Percentiles rank a stretch among this genome's conserved stretches.
These are phyloP conservation scores for Pythium scleroteichum DNA, from an alignment of 352 stramenopile species.

Conservation along the genomic window DNA sequence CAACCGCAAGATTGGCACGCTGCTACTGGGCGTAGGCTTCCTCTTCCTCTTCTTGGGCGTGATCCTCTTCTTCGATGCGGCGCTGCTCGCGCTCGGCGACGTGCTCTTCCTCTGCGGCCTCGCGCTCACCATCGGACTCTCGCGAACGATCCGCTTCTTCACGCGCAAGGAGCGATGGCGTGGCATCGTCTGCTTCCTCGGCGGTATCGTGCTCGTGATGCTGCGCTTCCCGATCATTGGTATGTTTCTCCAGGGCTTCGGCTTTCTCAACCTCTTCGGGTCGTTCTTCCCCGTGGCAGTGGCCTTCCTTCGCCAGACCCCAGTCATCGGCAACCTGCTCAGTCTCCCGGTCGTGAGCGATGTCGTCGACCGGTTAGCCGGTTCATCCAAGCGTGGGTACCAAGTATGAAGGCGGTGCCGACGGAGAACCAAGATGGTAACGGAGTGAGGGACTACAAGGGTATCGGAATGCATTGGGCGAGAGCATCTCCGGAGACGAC, in stretches of 20 bases:
- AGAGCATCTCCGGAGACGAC: no score
- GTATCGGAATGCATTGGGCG: no score
- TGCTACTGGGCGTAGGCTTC: conserved; percentile 91
- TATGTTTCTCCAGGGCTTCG: conserved; percentile 94
- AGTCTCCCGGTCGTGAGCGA: conserved; percentile 82
- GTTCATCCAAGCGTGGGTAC: conserved; percentile 83
- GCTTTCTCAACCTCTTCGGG: conserved; percentile 95
- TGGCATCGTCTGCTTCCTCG: conserved; percentile 94
- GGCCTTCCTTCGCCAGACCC: conserved; percentile 91
- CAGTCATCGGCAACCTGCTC: conserved; percentile 89
- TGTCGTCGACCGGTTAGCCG: conserved; percentile 82
- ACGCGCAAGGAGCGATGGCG: conserved; percentile 91
- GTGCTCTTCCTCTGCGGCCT: conserved; percentile 93
- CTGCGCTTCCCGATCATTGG: conserved; percentile 91
- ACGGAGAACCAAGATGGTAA: not conserved
- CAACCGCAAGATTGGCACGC: conserved; percentile 96
- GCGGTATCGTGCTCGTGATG: conserved; percentile 92
- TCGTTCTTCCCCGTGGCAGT: conserved; percentile 96
- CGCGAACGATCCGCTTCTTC: conserved; percentile 94
- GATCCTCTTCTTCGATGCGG: conserved; percentile 94
- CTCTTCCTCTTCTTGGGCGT: conserved; percentile 93
- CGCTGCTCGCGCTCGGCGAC: conserved; percentile 92
- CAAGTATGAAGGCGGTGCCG: conserved; percentile 47
- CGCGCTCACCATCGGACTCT: conserved; percentile 93
- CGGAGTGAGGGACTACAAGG: not conserved